Percentiles rank a stretch among this genome's conserved stretches.
phyloP scores from a whole-genome alignment of 2,329 filamentous ascomycete species.

The Fusarium begoniae region DNA sequence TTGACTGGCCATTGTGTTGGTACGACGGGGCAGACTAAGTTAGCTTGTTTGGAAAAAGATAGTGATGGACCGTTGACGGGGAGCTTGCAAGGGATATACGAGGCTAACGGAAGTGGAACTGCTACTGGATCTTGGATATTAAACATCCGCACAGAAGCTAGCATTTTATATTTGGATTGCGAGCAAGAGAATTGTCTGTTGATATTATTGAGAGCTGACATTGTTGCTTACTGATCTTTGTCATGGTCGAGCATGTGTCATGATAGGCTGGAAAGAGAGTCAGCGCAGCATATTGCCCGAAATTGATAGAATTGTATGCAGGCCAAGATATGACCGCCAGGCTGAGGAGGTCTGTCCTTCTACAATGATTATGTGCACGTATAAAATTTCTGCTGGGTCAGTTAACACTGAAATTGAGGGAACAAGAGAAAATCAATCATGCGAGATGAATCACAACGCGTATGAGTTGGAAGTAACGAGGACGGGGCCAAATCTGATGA shows the following conservation, averaged over 20 bases:
- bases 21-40: no score
- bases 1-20: background rate
- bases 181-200: rapidly evolving
- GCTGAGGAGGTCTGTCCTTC: rapidly evolving
- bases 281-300: background rate
- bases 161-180: background rate
- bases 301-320: background rate
- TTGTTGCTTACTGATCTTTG: background rate
- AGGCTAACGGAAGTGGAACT: background rate
- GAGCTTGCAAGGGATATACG: background rate
- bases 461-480: rapidly evolving
- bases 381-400: background rate
- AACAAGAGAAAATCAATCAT: background rate
- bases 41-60: background rate
- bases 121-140: background rate
- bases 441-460: no score
- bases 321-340: background rate
- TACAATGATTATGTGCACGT: background rate
- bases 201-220: background rate
- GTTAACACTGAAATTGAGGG: no score
- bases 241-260: background rate
- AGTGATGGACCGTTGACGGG: background rate
- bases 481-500: rapidly evolving
- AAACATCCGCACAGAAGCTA: rapidly evolving
- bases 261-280: background rate